Evolutionary conservation across 2,329 filamentous ascomycete species (phyloP).

Genomic region (Alternaria metachromatica): DNA sequence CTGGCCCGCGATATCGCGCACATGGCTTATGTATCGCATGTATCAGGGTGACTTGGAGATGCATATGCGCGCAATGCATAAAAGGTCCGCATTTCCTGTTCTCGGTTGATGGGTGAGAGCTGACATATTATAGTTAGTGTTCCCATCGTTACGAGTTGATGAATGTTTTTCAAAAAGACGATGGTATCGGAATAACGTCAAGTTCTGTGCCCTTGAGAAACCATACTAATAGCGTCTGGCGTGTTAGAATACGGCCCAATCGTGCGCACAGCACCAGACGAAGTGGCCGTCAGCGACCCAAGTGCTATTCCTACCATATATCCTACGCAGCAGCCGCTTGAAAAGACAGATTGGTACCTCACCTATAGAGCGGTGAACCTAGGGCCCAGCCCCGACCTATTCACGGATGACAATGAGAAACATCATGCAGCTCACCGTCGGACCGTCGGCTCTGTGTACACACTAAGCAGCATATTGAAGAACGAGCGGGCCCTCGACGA

Average conservation of each 20-base stretch:
- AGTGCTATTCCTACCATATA: not conserved
- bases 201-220: not conserved
- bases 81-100: not conserved
- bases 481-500: constrained; percentile 7
- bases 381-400: too few relatives aligned
- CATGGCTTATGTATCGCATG: not conserved
- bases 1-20: not conserved
- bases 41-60: not conserved
- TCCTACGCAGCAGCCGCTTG: not conserved
- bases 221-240: not conserved
- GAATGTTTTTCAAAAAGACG: not conserved
- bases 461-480: constrained; percentile 21
- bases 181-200: not conserved
- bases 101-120: not conserved
- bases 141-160: not conserved
- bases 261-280: not conserved
- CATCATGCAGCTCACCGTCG: constrained; percentile 13
- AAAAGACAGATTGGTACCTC: not conserved
- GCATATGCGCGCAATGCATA: not conserved
- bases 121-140: not conserved
- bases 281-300: not conserved
- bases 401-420: not conserved
- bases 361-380: too few relatives aligned
- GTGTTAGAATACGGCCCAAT: not conserved
- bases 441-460: constrained; percentile 19